These are phyloP conservation scores for Heracleum sosnowskyi DNA, from an alignment of 129 eudicot genomes.

Conservation along the genomic window DNA sequence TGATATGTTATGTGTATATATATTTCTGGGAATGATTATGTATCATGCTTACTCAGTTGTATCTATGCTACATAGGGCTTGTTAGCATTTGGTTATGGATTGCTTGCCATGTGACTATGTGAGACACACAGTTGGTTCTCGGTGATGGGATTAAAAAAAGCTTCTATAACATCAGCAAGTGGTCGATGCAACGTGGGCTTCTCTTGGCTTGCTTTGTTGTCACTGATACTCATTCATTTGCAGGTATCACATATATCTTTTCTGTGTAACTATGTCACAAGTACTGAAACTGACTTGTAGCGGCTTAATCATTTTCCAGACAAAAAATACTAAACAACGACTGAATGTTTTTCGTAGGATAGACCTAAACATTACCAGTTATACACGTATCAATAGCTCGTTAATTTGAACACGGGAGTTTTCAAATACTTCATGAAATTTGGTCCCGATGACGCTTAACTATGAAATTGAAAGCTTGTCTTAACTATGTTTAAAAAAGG, in stretches of 20 bases:
- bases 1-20: neutral
- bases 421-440: too few species aligned
- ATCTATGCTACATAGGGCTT: neutral
- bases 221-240: slow-evolving; percentile 50
- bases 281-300: neutral
- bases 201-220: slow-evolving; percentile 88
- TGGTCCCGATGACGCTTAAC: too few species aligned
- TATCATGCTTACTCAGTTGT: neutral
- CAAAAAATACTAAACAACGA: too few species aligned
- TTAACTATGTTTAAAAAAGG: too few species aligned
- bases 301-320: too few species aligned
- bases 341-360: too few species aligned
- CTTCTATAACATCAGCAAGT: slow-evolving; percentile 79
- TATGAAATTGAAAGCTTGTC: too few species aligned
- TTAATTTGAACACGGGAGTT: too few species aligned
- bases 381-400: too few species aligned
- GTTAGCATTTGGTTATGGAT: slow-evolving; percentile 1
- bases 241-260: slow-evolving; percentile 28
- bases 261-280: neutral
- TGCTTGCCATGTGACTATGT: slow-evolving; percentile 12
- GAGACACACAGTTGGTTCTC: slow-evolving; percentile 70
- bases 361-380: too few species aligned
- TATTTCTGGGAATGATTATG: neutral
- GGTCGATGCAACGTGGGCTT: slow-evolving; percentile 86
- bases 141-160: slow-evolving; percentile 84